Conservation (phyloP, 164 flowering plant species). For the Saururus chinensis region DNA sequence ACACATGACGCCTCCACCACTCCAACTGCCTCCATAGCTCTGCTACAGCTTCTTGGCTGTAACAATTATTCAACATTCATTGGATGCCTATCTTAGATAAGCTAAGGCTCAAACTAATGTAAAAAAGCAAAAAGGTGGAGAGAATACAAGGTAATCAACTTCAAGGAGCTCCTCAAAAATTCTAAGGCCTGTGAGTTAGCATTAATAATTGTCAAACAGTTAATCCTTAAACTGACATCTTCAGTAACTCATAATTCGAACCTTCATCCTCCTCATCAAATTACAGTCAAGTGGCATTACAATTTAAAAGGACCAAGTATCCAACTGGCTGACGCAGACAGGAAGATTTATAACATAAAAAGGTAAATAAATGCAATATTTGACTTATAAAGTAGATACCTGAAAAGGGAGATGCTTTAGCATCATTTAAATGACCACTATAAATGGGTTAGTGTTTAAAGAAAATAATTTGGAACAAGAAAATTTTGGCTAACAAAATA, state of each 20-base stretch:
- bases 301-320: not conserved
- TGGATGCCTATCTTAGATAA: not conserved
- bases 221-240: not conserved
- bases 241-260: too few species aligned
- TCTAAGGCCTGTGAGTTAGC: slow-evolving; percentile 45
- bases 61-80: slow-evolving; percentile 8
- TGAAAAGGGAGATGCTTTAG: too few species aligned
- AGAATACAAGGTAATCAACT: too few species aligned
- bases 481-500: too few species aligned
- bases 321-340: not conserved
- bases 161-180: too few species aligned
- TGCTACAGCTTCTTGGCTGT: slow-evolving; percentile 98
- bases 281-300: too few species aligned
- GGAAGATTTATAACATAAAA: not conserved
- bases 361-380: not conserved
- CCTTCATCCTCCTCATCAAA: too few species aligned
- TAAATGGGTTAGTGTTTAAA: too few species aligned
- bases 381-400: too few species aligned
- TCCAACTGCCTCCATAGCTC: slow-evolving; percentile 99
- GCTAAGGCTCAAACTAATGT: not conserved
- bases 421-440: too few species aligned
- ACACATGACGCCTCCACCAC: slow-evolving; percentile 96
- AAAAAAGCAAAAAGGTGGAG: slow-evolving; percentile 3
- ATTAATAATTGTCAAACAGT: not conserved
- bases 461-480: too few species aligned